A percentile compares a stretch with the other conserved stretches of the same genome.
phyloP scores from a whole-genome alignment of 2,329 filamentous ascomycete species.

The Cryphonectria naterciae region DNA sequence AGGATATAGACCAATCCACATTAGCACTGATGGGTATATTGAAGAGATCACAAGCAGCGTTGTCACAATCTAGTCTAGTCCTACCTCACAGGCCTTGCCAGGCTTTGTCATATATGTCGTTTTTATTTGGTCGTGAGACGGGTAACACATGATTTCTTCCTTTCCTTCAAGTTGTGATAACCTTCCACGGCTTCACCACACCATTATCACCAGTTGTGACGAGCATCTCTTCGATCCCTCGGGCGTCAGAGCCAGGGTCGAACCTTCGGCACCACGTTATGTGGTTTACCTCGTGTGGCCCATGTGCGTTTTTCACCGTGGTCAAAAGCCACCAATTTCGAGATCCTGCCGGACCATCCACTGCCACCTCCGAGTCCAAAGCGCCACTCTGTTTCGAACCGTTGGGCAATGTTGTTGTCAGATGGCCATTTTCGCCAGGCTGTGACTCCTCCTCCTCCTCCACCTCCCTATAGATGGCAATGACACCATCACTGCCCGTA shows the following conservation, averaged over 20 bases:
- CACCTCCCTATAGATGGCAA: constrained; percentile 77
- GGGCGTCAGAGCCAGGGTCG: constrained; percentile 63
- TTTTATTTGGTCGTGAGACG: neutral
- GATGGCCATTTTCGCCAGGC: constrained; percentile 6
- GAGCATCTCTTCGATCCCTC: constrained; percentile 76
- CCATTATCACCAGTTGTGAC: constrained; percentile 94
- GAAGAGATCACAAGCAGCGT: neutral
- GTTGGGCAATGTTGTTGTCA: neutral
- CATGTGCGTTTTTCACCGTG: constrained; percentile 75
- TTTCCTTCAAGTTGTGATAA: constrained; percentile 30
- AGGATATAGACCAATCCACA: neutral
- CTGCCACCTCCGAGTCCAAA: neutral
- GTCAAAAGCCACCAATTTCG: constrained; percentile 74
- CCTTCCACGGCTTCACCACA: constrained; percentile 79
- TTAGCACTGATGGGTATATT: neutral
- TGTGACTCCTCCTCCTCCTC: constrained; percentile 69
- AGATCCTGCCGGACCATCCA: constrained; percentile 22
- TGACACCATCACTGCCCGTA: constrained; percentile 81
- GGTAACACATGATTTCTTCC: neutral
- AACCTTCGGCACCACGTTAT: constrained; percentile 82
- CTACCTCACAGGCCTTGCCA: neutral
- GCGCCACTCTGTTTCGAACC: neutral
- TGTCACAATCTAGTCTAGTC: neutral
- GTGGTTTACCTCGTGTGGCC: constrained; percentile 93
- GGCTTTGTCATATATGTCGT: neutral